Percentiles rank a stretch among this genome's conserved stretches.
These are phyloP conservation scores for Phaffia australis DNA, from an alignment of 768 basidiomycete species.

Conservation along the genomic window DNA sequence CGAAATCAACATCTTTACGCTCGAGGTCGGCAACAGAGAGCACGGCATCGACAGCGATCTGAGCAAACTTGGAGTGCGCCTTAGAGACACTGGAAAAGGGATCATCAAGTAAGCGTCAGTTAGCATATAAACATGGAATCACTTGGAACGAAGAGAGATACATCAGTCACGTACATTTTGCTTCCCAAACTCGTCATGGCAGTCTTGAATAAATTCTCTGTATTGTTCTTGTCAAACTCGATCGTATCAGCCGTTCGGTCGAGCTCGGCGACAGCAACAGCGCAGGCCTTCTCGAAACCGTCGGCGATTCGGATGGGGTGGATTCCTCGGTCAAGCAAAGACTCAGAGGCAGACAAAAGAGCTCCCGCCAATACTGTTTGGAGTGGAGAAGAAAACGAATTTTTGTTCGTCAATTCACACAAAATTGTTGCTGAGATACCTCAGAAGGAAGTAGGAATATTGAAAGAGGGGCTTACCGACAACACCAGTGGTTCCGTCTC, in stretches of 20 bases:
- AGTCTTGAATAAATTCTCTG: constrained; percentile 78
- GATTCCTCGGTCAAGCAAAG: constrained; percentile 95
- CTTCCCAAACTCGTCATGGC: constrained; percentile 93
- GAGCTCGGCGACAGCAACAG: constrained; percentile 77
- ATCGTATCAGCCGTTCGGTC: constrained; percentile 84
- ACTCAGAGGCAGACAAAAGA: constrained; percentile 83
- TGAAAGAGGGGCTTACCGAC: constrained; percentile 58
- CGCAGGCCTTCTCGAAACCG: constrained; percentile 90
- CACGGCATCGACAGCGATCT: constrained; percentile 96
- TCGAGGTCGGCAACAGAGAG: constrained; percentile 89
- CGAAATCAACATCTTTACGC: constrained; percentile 88
- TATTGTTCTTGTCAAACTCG: constrained; percentile 69
- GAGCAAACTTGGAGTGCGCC: constrained; percentile 86
- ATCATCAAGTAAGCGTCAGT: background rate
- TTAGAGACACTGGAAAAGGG: constrained; percentile 68
- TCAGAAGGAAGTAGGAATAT: constrained; percentile 68
- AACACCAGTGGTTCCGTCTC: constrained; percentile 97
- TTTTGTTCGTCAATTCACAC: constrained; percentile 49
- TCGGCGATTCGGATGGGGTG: constrained; percentile 99
- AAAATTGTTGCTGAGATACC: constrained; percentile 87
- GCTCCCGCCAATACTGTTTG: constrained; percentile 86
- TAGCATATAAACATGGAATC: background rate
- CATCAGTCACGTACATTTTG: constrained; percentile 65
- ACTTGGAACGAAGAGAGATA: background rate
- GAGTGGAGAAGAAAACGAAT: background rate